Base-by-base conservation (phyloP, 2,329 filamentous ascomycete species). In the Ceratocystis alfenasii region DNA sequence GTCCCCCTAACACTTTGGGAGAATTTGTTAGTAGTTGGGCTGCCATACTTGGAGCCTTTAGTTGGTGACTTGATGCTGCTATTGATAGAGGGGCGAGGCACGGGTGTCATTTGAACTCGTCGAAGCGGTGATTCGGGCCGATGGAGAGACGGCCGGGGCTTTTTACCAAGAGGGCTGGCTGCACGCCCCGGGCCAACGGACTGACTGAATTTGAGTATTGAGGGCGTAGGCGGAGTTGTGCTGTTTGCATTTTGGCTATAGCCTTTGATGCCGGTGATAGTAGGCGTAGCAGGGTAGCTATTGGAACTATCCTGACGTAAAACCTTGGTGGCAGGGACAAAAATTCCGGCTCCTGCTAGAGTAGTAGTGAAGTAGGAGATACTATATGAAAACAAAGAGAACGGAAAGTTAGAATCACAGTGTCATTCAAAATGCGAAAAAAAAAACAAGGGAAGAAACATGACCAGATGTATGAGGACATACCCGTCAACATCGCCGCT, bases 401-500 rank as follows among this genome's bases (percentile, higher is more conserved):
- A 59, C 1, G 22, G 10, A 41, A 41, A 4, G 36, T 41, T 41
- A 41, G 36, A 41, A 41, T 41, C 36, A 12, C 36, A 12, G 36
- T 15, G 10, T 4, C 36, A 41, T 41, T 41, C 36, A 41, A 28
- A 2, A 53, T 6, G 48, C 6, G 17, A 10, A 17, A 53, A 25
- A 41, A 63, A 17, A 7, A 55, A 61, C 7, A 67, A 30, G 41
- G 64, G 30, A 60, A 61, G 28, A 57, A 48, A 22, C 65, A 66
- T 20, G 55, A 17, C 10, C 8, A 28, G 10, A 17, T 28, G 53
- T 53, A 22, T 55, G 62, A 64, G 65, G 69, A 66, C 84, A 76
- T 81, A 93, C 89, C 93, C 94, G 71, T 97, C 93, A 65, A 97
- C 94, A 75, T 96, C 92, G 69, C 94, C 94, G 72, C 84, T 95